phyloP scores from a whole-genome alignment of 352 stramenopile species.

The Globisporangium mamillatum region DNA sequence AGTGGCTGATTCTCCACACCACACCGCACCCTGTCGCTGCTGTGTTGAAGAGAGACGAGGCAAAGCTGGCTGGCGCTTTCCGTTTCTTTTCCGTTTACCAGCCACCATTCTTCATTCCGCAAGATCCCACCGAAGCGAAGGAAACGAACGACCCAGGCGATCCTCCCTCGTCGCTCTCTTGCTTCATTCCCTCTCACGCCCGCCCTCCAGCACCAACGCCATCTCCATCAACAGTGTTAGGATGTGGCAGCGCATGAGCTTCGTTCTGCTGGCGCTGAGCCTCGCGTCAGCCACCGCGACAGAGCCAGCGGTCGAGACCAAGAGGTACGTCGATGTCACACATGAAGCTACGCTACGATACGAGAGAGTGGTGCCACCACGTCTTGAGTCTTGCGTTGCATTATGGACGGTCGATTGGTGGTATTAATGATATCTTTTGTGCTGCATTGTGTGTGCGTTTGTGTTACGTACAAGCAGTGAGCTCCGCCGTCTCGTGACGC shows the following conservation, averaged over 20 bases:
- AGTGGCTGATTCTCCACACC: background rate
- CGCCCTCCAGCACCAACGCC: background rate
- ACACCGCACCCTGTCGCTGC: background rate
- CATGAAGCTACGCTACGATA: background rate
- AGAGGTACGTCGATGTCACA: constrained; percentile 1
- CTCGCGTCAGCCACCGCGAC: background rate
- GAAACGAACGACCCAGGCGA: background rate
- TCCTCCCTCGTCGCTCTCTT: background rate
- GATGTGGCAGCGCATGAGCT: constrained; percentile 13
- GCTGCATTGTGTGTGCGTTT: background rate
- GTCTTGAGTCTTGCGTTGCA: too few species aligned
- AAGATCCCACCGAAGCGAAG: constrained; percentile 3
- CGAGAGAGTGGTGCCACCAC: background rate
- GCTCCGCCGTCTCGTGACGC: constrained; percentile 69
- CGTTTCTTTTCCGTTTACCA: constrained; percentile 2
- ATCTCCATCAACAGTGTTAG: background rate
- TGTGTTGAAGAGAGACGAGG: constrained; percentile 2
- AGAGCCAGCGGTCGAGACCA: background rate
- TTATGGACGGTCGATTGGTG: background rate
- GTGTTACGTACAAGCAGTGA: constrained; percentile 32
- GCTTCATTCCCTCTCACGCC: background rate
- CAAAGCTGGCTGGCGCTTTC: background rate
- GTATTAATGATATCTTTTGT: background rate
- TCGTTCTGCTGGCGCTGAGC: constrained; percentile 8
- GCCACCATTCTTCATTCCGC: constrained; percentile 3